phyloP scores from a whole-genome alignment of 176 grass and related monocot genomes.

The Lolium perenne region DNA sequence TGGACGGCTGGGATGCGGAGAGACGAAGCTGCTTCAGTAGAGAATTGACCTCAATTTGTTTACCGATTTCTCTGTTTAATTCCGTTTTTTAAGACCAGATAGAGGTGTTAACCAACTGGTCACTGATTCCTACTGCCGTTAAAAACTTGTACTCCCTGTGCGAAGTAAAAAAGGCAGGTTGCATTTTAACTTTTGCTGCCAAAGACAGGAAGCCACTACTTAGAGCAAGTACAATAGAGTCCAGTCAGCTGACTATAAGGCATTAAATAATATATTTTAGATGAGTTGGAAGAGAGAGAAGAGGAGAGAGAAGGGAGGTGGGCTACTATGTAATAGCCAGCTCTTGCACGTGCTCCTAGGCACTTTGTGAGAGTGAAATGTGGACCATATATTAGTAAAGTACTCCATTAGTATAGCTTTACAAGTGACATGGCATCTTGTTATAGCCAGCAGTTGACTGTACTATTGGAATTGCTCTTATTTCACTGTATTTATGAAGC shows the following conservation, averaged over 20 bases:
- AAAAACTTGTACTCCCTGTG: not conserved
- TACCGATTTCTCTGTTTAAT: not conserved
- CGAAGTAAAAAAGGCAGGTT: not conserved
- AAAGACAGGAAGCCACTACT: not conserved
- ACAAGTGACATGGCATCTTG: no score
- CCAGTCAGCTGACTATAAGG: no score
- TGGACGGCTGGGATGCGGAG: slow-evolving; percentile 44
- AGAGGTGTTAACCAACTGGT: not conserved
- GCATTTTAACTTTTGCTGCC: not conserved
- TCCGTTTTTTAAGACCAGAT: slow-evolving; percentile 6
- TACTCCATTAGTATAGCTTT: no score
- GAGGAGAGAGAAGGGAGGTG: no score
- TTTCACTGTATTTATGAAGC: slow-evolving; percentile 29
- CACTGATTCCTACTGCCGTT: not conserved
- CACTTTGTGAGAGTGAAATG: no score
- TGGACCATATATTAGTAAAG: no score
- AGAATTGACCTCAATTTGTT: slow-evolving; percentile 34
- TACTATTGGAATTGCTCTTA: not conserved
- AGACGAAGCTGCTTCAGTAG: slow-evolving; percentile 2
- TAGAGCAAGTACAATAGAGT: no score
- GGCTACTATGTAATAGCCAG: no score
- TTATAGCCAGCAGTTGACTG: no score
- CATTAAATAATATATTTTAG: no score
- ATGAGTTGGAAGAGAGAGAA: no score
- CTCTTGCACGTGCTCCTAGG: no score